phyloP scores from a whole-genome alignment of 2,329 filamentous ascomycete species.

The Aspergillus bombycis region DNA sequence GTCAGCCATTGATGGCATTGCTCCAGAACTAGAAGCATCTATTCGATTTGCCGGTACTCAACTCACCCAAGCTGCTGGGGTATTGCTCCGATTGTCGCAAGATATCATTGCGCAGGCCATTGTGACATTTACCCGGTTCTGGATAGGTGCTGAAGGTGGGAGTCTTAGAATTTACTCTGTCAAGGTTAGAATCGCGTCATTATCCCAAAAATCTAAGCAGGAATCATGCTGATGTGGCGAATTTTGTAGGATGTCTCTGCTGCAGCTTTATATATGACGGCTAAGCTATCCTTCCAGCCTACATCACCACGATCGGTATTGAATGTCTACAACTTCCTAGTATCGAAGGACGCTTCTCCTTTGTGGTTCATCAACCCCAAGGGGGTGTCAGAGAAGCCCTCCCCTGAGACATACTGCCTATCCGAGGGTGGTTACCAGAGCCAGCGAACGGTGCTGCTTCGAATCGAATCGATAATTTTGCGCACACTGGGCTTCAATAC shows the following conservation, averaged over 20 bases:
- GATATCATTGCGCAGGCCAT: conserved; percentile 84
- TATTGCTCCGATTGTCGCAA: conserved; percentile 82
- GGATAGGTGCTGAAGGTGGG: conserved; percentile 59
- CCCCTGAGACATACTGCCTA: conserved; percentile 66
- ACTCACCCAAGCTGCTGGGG: conserved; percentile 53
- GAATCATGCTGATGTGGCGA: not conserved
- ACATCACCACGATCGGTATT: conserved; percentile 78
- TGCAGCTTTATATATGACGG: conserved; percentile 75
- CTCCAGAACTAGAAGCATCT: conserved; percentile 46
- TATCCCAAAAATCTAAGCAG: not conserved
- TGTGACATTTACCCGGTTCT: conserved; percentile 79
- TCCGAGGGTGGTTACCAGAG: conserved; percentile 72
- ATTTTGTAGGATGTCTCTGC: conserved; percentile 73
- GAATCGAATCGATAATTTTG: conserved; percentile 77
- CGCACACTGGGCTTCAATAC: conserved; percentile 78
- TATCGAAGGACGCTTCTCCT: conserved; percentile 61
- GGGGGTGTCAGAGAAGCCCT: conserved; percentile 33
- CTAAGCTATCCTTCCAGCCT: conserved; percentile 79
- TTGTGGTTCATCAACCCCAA: conserved; percentile 47
- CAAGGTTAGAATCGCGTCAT: conserved; percentile 37
- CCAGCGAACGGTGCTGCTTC: conserved; percentile 66
- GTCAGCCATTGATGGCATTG: conserved; percentile 47
- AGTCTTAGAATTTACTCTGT: conserved; percentile 47
- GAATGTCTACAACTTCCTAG: conserved; percentile 82
- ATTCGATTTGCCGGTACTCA: conserved; percentile 49